Conservation (phyloP, 768 basidiomycete species). For the Sporobolomyces phaffii region DNA sequence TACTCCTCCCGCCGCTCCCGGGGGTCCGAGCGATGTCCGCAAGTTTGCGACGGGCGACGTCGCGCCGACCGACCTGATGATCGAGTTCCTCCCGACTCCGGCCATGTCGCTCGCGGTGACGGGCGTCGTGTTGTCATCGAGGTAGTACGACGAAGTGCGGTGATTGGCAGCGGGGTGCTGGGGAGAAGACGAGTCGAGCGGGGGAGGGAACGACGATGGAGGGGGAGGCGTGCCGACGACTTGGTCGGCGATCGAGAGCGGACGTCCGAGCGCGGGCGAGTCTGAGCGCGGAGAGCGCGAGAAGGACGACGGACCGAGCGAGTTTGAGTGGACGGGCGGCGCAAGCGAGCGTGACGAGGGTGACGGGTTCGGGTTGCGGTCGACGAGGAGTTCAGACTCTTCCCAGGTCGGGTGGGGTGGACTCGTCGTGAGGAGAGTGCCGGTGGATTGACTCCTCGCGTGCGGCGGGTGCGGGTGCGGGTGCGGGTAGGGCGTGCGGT, state of each 20-base stretch:
- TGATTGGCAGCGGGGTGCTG: background rate
- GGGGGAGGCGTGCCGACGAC: slow-evolving; percentile 5
- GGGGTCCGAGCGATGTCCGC: background rate
- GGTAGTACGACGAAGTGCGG: background rate
- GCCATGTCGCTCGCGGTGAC: slow-evolving; percentile 15
- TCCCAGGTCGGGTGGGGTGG: background rate
- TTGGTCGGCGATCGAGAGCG: slow-evolving; percentile 5
- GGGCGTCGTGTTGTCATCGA: background rate
- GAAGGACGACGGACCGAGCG: no score
- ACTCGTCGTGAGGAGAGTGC: background rate
- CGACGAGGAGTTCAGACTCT: background rate
- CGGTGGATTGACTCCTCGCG: background rate
- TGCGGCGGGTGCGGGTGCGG: slow-evolving; percentile 29
- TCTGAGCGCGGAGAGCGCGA: no score
- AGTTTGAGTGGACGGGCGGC: no score
- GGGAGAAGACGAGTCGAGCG: background rate
- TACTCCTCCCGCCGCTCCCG: background rate
- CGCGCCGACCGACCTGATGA: slow-evolving; percentile 22
- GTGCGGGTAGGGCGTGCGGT: slow-evolving; percentile 16
- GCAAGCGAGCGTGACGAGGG: no score
- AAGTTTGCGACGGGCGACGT: background rate
- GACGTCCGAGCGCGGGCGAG: background rate
- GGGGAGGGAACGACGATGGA: background rate
- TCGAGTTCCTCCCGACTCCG: slow-evolving; percentile 28
- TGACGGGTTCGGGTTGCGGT: no score